Conservation (phyloP, 345 rosid species). For the Hibiscus mutabilis region DNA sequence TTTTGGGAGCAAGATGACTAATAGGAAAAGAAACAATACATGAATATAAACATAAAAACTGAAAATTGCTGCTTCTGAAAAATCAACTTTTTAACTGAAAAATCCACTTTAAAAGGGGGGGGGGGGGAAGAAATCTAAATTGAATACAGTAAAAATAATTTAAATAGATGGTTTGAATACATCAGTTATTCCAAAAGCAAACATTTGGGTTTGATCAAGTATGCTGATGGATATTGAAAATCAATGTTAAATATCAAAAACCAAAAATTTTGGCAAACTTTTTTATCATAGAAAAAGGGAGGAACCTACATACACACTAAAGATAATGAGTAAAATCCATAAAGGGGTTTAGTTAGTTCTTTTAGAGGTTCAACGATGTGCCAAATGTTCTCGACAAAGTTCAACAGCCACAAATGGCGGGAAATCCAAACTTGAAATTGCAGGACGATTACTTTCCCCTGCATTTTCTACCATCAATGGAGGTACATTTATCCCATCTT, state of each 20-base stretch:
- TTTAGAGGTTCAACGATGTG: neutral
- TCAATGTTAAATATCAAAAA: neutral
- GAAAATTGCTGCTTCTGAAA: neutral
- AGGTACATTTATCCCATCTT: conserved; percentile 21
- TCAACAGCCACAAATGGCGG: conserved; percentile 50
- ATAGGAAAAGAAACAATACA: neutral
- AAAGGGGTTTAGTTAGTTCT: neutral
- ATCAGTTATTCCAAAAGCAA: neutral
- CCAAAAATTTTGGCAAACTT: neutral
- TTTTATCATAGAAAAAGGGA: neutral
- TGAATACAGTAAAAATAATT: neutral
- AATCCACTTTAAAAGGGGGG: no score
- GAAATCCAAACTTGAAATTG: conserved; percentile 43
- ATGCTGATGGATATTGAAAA: neutral
- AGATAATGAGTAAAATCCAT: neutral
- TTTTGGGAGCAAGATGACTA: neutral
- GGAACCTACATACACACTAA: neutral
- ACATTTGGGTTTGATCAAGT: neutral
- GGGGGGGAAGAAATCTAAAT: neutral
- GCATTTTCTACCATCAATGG: conserved; percentile 50
- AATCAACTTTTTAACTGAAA: neutral
- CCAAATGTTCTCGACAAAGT: conserved; percentile 30
- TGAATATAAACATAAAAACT: neutral
- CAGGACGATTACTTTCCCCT: conserved; percentile 38
- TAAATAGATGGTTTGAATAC: neutral